phyloP scores from a whole-genome alignment of 352 stramenopile species.

The Lagenidium giganteum region DNA sequence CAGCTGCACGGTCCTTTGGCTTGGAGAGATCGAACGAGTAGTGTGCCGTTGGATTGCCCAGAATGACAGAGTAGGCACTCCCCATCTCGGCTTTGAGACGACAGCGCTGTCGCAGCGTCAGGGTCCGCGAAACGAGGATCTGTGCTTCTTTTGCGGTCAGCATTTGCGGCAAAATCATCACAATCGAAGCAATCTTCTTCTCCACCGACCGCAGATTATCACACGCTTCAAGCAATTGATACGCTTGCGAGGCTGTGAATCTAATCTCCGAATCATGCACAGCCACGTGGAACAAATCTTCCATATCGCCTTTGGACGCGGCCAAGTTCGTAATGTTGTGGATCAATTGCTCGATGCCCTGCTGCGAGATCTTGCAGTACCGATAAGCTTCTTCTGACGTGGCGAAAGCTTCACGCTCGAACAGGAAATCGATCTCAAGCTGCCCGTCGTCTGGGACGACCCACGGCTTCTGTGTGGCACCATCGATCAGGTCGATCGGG shows the following conservation, averaged over 20 bases:
- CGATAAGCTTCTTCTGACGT: constrained; percentile 46
- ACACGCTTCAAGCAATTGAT: constrained; percentile 77
- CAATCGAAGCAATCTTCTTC: constrained; percentile 61
- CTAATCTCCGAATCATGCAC: constrained; percentile 75
- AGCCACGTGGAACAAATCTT: constrained; percentile 74
- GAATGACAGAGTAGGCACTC: constrained; percentile 74
- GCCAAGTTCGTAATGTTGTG: constrained; percentile 56
- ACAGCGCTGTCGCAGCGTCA: constrained; percentile 67
- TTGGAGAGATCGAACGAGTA: constrained; percentile 79
- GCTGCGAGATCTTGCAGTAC: constrained; percentile 56
- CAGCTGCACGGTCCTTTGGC: constrained; percentile 64
- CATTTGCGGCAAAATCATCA: constrained; percentile 80
- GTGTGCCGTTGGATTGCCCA: constrained; percentile 80
- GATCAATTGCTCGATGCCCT: constrained; percentile 66
- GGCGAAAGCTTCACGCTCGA: constrained; percentile 63
- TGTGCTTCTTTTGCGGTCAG: constrained; percentile 74
- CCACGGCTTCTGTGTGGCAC: constrained; percentile 56
- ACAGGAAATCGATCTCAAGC: constrained; percentile 77
- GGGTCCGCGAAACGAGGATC: constrained; percentile 52
- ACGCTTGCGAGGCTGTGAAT: constrained; percentile 75
- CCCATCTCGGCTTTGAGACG: constrained; percentile 79
- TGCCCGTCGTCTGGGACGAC: constrained; percentile 49
- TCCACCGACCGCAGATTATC: constrained; percentile 47
- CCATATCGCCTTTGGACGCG: constrained; percentile 53
- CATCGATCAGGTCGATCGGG: constrained; percentile 36